phyloP scores from a whole-genome alignment of 164 flowering plant genomes.

The Tetrastigma voinierianum region DNA sequence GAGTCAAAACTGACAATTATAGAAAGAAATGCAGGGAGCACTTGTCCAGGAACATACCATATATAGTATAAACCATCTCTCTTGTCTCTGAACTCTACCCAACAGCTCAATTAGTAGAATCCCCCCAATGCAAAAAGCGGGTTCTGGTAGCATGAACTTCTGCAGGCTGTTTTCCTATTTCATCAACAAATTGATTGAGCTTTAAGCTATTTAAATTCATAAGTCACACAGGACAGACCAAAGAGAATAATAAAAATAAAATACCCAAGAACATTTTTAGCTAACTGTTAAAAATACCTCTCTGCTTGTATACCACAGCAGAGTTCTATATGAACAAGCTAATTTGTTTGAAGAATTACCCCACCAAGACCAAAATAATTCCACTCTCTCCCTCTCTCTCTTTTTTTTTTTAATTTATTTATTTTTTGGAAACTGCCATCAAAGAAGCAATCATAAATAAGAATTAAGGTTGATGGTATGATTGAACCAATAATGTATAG shows the following conservation, averaged over 20 bases:
- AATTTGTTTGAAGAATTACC: no score
- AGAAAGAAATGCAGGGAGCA: slow-evolving; percentile 15
- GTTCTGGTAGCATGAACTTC: slow-evolving; percentile 69
- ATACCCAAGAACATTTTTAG: background rate
- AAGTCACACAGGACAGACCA: slow-evolving; percentile 4
- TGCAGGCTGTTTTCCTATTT: slow-evolving; percentile 72
- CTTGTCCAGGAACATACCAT: slow-evolving; percentile 46
- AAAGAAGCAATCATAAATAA: no score
- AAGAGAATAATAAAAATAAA: slow-evolving; percentile 2
- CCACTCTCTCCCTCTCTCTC: no score
- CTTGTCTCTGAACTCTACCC: slow-evolving; percentile 74
- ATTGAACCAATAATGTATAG: no score
- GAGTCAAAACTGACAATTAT: background rate
- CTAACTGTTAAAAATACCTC: no score
- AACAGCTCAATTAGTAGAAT: slow-evolving; percentile 64
- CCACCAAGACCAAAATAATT: no score
- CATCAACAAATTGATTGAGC: background rate
- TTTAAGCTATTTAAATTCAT: background rate
- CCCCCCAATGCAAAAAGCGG: slow-evolving; percentile 80
- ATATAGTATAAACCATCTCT: slow-evolving; percentile 66
- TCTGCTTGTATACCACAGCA: background rate
- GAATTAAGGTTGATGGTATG: no score
- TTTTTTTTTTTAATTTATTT: no score
- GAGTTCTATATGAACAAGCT: no score
- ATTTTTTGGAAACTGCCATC: no score